These are phyloP conservation scores for Xylaria longipes DNA, from an alignment of 495 filamentous ascomycete genomes.

Conservation along the genomic window DNA sequence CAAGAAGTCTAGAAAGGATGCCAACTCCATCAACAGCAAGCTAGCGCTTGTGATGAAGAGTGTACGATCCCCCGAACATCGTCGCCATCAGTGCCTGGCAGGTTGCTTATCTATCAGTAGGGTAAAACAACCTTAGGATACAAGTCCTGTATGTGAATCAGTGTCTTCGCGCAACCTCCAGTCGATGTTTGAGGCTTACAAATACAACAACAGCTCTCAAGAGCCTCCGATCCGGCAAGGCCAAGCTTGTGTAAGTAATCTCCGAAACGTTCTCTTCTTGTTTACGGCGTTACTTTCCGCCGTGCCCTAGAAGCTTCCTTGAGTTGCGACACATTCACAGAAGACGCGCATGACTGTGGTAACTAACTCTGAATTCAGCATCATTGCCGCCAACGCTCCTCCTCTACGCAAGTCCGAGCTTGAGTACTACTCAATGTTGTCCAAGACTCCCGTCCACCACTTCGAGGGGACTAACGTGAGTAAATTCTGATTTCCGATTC, in stretches of 20 bases:
- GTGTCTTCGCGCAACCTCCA: background rate
- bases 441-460: conserved; percentile 93
- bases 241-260: conserved; percentile 62
- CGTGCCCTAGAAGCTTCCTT: background rate
- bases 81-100: too few relatives aligned
- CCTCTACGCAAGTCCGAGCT: conserved; percentile 90
- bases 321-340: background rate
- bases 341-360: background rate
- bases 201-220: conserved; percentile 70
- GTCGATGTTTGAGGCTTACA: conserved; percentile 10
- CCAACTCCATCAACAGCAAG: conserved; percentile 68
- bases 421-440: conserved; percentile 88
- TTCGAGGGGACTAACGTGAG: conserved; percentile 98
- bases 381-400: conserved; percentile 91
- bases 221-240: conserved; percentile 85
- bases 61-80: too few relatives aligned
- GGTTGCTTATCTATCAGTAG: too few relatives aligned
- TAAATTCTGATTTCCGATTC: conserved; percentile 35
- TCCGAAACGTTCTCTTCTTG: background rate
- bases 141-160: conserved; percentile 63
- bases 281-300: background rate
- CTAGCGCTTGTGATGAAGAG: conserved; percentile 94
- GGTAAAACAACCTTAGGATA: conserved; percentile 82
- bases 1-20: conserved; percentile 92
- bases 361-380: conserved; percentile 29